A percentile compares a stretch with the other conserved stretches of the same genome.
Evolutionary conservation across 768 basidiomycete species (phyloP).

Genomic region (Erythrobasidium yunnanense): DNA sequence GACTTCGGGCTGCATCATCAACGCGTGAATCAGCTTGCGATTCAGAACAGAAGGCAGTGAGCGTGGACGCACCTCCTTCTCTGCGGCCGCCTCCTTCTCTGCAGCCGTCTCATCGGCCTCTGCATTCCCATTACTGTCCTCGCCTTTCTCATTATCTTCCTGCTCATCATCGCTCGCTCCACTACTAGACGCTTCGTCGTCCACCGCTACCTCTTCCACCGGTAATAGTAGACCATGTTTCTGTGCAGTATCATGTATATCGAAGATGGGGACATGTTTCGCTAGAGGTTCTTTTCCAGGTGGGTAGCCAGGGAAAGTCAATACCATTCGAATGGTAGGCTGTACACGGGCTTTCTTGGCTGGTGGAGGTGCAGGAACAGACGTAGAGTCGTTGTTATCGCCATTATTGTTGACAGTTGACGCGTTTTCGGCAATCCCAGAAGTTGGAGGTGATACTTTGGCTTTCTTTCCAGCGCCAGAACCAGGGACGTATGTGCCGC

Average conservation of each 20-base stretch:
- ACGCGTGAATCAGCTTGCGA: too few relatives aligned
- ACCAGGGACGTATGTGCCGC: too few relatives aligned
- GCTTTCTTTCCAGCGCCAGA: too few relatives aligned
- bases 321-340: conserved; percentile 26
- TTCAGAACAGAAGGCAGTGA: too few relatives aligned
- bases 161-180: conserved; percentile 19
- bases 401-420: too few relatives aligned
- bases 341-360: conserved; percentile 8
- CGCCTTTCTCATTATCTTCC: not conserved
- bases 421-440: too few relatives aligned
- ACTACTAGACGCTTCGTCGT: not conserved
- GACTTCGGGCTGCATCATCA: not conserved
- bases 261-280: conserved; percentile 24
- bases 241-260: conserved; percentile 12
- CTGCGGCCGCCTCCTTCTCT: not conserved
- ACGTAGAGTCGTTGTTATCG: not conserved
- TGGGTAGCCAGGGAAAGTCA: conserved; percentile 2
- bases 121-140: conserved; percentile 9
- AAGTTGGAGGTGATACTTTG: too few relatives aligned
- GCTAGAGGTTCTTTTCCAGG: not conserved
- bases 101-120: not conserved
- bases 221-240: conserved; percentile 11
- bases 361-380: not conserved
- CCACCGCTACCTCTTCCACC: not conserved
- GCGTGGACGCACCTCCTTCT: not conserved